phyloP scores from a whole-genome alignment of 73 alveolate genomes.

The Urostyla sp. region DNA sequence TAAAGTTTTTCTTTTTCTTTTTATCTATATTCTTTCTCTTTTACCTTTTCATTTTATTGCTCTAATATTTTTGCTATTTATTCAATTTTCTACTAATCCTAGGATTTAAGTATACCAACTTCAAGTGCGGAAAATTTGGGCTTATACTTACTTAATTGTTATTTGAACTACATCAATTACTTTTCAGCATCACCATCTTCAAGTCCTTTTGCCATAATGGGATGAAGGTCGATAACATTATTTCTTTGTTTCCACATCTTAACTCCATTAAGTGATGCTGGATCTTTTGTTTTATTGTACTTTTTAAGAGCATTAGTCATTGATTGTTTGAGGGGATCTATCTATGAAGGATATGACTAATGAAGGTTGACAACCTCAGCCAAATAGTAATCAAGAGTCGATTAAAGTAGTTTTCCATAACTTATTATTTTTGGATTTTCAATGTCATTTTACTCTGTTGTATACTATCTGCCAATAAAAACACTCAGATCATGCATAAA shows the following conservation, averaged over 20 bases:
- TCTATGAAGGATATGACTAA: background rate
- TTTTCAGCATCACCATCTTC: conserved; percentile 75
- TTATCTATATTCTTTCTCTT: conserved; percentile 25
- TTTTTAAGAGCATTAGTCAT: conserved; percentile 81
- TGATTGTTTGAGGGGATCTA: conserved; percentile 60
- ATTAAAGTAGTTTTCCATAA: conserved; percentile 71
- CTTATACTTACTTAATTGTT: conserved; percentile 76
- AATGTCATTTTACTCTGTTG: background rate
- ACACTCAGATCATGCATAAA: conserved; percentile 91
- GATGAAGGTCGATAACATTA: conserved; percentile 74
- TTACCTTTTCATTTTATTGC: conserved; percentile 71
- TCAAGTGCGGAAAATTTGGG: conserved; percentile 76
- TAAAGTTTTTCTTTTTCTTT: conserved; percentile 66
- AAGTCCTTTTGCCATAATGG: conserved; percentile 65
- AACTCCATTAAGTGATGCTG: conserved; percentile 79
- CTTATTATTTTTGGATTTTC: conserved; percentile 70
- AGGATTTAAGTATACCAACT: conserved; percentile 36
- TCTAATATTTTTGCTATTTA: conserved; percentile 67
- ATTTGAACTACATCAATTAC: conserved; percentile 76
- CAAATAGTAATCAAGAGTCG: conserved; percentile 76
- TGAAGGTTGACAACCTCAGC: conserved; percentile 3
- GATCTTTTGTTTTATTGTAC: conserved; percentile 80
- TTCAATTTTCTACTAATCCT: conserved; percentile 49
- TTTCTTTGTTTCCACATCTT: conserved; percentile 71
- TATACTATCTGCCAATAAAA: conserved; percentile 92